phyloP scores from a whole-genome alignment of 768 basidiomycete genomes.

The Cystobasidium onofrii region DNA sequence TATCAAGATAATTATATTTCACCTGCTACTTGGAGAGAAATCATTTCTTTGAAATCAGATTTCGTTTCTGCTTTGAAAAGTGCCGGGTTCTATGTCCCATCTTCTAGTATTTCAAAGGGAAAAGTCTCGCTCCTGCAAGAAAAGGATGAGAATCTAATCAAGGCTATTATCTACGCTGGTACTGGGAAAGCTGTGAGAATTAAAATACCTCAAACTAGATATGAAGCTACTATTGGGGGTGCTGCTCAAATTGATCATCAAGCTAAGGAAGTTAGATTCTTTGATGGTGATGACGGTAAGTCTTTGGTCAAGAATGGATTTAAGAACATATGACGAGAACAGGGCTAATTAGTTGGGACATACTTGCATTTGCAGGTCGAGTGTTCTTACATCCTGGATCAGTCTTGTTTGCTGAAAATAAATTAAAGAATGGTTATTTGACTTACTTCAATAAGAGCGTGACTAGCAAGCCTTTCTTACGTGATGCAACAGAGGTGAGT shows the following conservation, averaged over 20 bases:
- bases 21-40: slow-evolving; percentile 61
- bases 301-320: no score
- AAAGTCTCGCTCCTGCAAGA: neutral
- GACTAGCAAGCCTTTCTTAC: slow-evolving; percentile 74
- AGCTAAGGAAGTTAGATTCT: slow-evolving; percentile 75
- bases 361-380: slow-evolving; percentile 43
- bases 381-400: slow-evolving; percentile 79
- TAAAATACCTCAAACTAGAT: slow-evolving; percentile 65
- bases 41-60: slow-evolving; percentile 67
- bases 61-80: slow-evolving; percentile 62
- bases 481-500: slow-evolving; percentile 50
- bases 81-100: slow-evolving; percentile 58
- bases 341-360: no score
- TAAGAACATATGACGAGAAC: no score
- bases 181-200: slow-evolving; percentile 72
- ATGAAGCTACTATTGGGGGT: slow-evolving; percentile 74
- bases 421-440: slow-evolving; percentile 70
- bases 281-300: slow-evolving; percentile 54
- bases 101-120: slow-evolving; percentile 49
- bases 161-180: slow-evolving; percentile 74
- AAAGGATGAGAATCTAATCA: slow-evolving; percentile 63
- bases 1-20: slow-evolving; percentile 71
- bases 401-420: slow-evolving; percentile 62
- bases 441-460: slow-evolving; percentile 73
- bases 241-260: slow-evolving; percentile 74